A percentile compares a stretch with the other conserved stretches of the same genome.
Evolutionary conservation across 768 basidiomycete species (phyloP).

Genomic region (Calocera cornea): DNA sequence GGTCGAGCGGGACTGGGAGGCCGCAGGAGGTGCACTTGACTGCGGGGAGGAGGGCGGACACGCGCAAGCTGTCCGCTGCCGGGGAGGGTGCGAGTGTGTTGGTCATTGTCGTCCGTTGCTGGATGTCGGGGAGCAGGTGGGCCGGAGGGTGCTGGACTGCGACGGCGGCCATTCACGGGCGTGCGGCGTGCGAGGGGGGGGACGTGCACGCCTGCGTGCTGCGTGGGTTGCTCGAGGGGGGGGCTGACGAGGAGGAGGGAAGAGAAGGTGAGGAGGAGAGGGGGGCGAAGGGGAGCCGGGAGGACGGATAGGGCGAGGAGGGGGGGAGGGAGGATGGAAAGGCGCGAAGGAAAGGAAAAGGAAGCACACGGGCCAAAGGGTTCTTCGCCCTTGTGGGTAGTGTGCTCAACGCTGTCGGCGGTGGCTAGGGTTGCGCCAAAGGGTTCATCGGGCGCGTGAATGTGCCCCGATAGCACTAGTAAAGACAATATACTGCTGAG

Average conservation of each 20-base stretch:
- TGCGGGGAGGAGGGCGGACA: conserved; percentile 65
- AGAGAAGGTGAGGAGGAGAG: background rate
- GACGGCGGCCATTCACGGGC: background rate
- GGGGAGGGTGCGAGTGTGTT: background rate
- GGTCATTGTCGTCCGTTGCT: background rate
- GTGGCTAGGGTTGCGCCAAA: too few species aligned
- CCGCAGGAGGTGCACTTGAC: conserved; percentile 77
- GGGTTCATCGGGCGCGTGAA: too few species aligned
- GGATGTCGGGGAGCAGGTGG: background rate
- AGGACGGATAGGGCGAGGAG: background rate
- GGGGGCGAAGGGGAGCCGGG: background rate
- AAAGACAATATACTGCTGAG: too few species aligned
- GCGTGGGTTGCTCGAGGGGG: background rate
- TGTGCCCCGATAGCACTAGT: too few species aligned
- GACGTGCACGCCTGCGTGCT: background rate
- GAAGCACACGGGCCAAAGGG: too few species aligned
- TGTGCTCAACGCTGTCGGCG: too few species aligned
- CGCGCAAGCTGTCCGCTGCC: conserved; percentile 27
- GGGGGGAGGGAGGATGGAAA: too few species aligned
- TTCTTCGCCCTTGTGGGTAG: too few species aligned
- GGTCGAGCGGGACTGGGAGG: conserved; percentile 51
- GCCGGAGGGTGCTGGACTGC: background rate
- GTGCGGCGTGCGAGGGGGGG: too few species aligned
- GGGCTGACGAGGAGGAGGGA: background rate
- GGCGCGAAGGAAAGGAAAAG: too few species aligned